phyloP scores from a whole-genome alignment of 495 filamentous ascomycete genomes.

The Emericellopsis terricola region DNA sequence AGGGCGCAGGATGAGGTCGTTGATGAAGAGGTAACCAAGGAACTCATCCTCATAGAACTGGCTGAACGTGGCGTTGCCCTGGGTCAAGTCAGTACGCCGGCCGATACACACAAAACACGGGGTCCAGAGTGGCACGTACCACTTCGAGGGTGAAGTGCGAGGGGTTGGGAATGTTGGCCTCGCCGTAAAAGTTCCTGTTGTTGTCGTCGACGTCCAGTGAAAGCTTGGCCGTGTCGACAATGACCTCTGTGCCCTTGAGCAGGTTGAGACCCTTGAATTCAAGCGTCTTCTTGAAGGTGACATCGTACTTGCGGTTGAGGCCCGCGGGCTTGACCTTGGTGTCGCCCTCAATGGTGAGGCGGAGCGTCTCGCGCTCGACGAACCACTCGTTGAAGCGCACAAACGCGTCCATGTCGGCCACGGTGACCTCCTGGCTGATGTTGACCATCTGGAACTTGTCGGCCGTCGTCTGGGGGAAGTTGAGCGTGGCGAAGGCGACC shows the following conservation, averaged over 20 bases:
- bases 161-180: constrained; percentile 49
- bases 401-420: constrained; percentile 36
- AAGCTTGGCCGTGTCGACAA: constrained; percentile 24
- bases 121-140: constrained; percentile 25
- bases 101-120: too few relatives aligned
- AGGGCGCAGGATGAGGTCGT: constrained; percentile 38
- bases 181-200: constrained; percentile 45
- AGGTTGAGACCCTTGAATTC: constrained; percentile 19
- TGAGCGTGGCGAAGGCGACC: constrained; percentile 32
- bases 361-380: constrained; percentile 16
- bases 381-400: constrained; percentile 43
- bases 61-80: constrained; percentile 50
- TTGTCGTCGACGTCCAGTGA: constrained; percentile 16
- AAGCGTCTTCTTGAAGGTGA: constrained; percentile 26
- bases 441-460: constrained; percentile 35
- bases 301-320: constrained; percentile 14
- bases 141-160: constrained; percentile 45
- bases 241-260: constrained; percentile 40
- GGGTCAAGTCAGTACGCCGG: too few relatives aligned
- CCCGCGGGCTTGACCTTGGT: constrained; percentile 21
- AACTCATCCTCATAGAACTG: constrained; percentile 30
- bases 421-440: constrained; percentile 36
- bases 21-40: constrained; percentile 37
- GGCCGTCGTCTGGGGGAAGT: constrained; percentile 33
- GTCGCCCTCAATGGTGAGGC: constrained; percentile 19